A percentile compares a stretch with the other conserved stretches of the same genome.
phyloP scores from a whole-genome alignment of 2,329 filamentous ascomycete species.

The Sporothrix phasma region DNA sequence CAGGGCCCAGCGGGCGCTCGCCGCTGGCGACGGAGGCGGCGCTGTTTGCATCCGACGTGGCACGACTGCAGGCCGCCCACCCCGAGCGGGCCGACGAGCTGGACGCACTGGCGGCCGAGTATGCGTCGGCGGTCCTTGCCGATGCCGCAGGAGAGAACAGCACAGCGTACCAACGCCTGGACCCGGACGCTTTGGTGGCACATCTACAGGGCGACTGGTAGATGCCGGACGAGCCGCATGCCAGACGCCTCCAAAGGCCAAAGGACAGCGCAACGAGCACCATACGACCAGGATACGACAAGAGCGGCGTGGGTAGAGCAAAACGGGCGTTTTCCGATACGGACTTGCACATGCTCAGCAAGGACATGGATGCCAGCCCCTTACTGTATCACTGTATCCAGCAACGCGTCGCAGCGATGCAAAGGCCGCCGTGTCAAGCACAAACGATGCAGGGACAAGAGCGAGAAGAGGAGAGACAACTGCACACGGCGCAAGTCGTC shows the following conservation, averaged over 20 bases:
- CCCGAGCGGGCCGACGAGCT: conserved; percentile 16
- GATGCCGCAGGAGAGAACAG: not conserved
- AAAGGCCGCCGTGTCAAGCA: not conserved
- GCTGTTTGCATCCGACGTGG: conserved; percentile 25
- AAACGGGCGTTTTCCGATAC: not conserved
- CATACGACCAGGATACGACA: no score
- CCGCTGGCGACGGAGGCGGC: conserved; percentile 13
- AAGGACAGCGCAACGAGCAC: no score
- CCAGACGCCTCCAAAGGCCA: no score
- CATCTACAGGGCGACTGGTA: conserved; percentile 6
- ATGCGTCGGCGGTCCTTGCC: not conserved
- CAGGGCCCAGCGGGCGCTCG: not conserved
- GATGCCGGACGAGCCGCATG: no score
- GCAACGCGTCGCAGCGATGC: not conserved
- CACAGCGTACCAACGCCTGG: not conserved
- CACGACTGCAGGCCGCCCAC: conserved; percentile 11
- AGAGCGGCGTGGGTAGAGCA: not conserved
- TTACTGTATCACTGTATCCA: not conserved
- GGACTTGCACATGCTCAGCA: no score
- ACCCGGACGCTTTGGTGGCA: conserved; percentile 4
- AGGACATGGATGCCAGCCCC: no score
- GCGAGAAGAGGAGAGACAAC: not conserved
- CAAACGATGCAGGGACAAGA: not conserved
- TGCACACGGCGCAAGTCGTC: not conserved
- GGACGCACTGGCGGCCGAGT: conserved; percentile 11